These are phyloP conservation scores for Lachnellula suecica DNA, from an alignment of 2,329 filamentous ascomycete species.

Conservation along the genomic window DNA sequence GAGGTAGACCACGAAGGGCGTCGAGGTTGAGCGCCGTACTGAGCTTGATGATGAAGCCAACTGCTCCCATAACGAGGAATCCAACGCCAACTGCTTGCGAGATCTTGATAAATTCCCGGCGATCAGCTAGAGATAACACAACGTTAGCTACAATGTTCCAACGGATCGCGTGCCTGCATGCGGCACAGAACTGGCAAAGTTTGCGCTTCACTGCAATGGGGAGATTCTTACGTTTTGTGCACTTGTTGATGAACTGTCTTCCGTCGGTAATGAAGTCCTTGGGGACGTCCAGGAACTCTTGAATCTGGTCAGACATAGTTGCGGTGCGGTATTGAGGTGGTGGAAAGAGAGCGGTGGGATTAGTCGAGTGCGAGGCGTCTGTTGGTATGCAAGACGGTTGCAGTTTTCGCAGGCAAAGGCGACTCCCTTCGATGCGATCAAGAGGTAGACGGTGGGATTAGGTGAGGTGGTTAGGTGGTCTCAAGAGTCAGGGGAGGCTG, in stretches of 20 bases:
- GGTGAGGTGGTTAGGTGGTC: background rate
- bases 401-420: background rate
- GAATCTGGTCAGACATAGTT: slow-evolving; percentile 53
- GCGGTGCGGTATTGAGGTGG: slow-evolving; percentile 4
- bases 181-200: background rate
- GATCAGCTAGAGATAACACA: slow-evolving; percentile 31
- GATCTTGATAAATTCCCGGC: slow-evolving; percentile 43
- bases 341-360: slow-evolving; percentile 1
- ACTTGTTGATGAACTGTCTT: slow-evolving; percentile 41
- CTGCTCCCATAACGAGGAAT: slow-evolving; percentile 52
- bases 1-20: background rate
- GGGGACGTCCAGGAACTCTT: slow-evolving; percentile 55
- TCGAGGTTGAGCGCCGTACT: slow-evolving; percentile 29
- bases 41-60: slow-evolving; percentile 52
- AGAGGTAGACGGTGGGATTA: background rate
- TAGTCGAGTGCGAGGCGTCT: too few relatives aligned
- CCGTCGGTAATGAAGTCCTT: slow-evolving; percentile 46
- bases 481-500: background rate
- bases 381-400: background rate
- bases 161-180: background rate
- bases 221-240: slow-evolving; percentile 40
- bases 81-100: slow-evolving; percentile 51
- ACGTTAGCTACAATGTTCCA: slow-evolving; percentile 11
- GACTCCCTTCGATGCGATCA: background rate
- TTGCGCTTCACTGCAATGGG: background rate